Base-by-base conservation (phyloP, 1,284 basidiomycete species). In the Xerocomus cyaneibrunnescens region DNA sequence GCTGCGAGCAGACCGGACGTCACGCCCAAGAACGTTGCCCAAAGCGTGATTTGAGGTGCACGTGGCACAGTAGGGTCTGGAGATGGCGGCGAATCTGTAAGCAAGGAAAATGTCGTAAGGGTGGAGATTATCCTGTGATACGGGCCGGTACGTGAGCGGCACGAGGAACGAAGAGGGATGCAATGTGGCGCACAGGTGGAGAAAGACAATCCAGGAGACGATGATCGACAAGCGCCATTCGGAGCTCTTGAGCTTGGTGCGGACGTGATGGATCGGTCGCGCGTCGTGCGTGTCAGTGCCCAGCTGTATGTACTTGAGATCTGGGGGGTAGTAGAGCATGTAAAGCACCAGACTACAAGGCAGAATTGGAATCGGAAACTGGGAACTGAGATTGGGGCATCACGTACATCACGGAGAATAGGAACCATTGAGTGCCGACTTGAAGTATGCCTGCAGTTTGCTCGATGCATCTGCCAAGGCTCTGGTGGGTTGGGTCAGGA, bases 1-100 rank as follows among this genome's bases (percentile, higher is more conserved):
- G 83, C 81, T 1, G 94, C 89, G 3, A 96, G 80, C 0, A 84
- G 21, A 2, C 90, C 87, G 3, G 90, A 89, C 0, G 84, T 81
- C n/a, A 96, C 74, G 14, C 94, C 94, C 8, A 96, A 81, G 72
- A 95, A 90, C 0, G 87, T 87, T 1, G 94, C 92, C 86, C 94
- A 96, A 13, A 76, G 68, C 2, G 69, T 65, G 3, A 87, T 70
- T 25, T 79, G 74, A 0, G 64, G 70, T 12, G 77, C 67, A 17
- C 69, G 73, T 2, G 55, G 52, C 2, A 40, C 25, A 6, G 43
- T 59, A 35, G 61, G 74, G 50, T 77, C 69, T 7, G 73, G 70
- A 31, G 70, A 65, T 54, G 75, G 60, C 43, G 76, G 68, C 22
- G 69, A 71, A 5, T 74, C 77, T 22, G 72, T 59, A 19, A 89